A percentile compares a stretch with the other conserved stretches of the same genome.
These are phyloP conservation scores for Boletus barrowsii DNA, from an alignment of 768 basidiomycete genomes.

Conservation along the genomic window DNA sequence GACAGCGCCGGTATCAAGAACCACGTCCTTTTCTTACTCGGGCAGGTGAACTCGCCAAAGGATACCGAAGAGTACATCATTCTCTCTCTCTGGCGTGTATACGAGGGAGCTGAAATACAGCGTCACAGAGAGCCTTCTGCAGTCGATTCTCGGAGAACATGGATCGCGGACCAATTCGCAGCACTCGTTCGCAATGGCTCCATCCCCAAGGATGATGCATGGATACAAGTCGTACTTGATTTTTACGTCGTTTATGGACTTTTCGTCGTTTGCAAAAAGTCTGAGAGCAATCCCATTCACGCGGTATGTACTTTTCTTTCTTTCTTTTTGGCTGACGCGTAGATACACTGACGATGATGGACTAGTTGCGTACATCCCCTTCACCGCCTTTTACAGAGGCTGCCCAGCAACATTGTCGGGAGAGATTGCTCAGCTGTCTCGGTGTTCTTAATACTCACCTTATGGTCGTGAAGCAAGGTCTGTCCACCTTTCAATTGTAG, in stretches of 20 bases:
- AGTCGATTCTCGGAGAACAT: constrained; percentile 59
- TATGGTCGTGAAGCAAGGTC: constrained; percentile 51
- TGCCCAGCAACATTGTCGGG: constrained; percentile 62
- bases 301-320: constrained; percentile 46
- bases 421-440: constrained; percentile 67
- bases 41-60: constrained; percentile 53
- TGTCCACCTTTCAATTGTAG: constrained; percentile 6
- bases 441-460: constrained; percentile 67
- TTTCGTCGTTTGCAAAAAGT: constrained; percentile 71
- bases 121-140: constrained; percentile 41
- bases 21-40: constrained; percentile 72
- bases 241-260: constrained; percentile 83
- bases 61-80: constrained; percentile 40
- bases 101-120: constrained; percentile 11
- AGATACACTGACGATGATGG: not conserved
- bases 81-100: not conserved
- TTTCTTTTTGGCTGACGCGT: too few species aligned
- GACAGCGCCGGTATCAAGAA: constrained; percentile 67
- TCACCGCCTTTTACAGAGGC: constrained; percentile 72
- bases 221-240: constrained; percentile 72
- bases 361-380: constrained; percentile 54
- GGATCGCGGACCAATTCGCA: constrained; percentile 86
- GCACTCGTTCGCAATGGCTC: constrained; percentile 75
- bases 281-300: constrained; percentile 56
- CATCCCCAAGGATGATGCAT: constrained; percentile 76